Conservation (phyloP, 768 basidiomycete species). For the Trametes cubensis region DNA sequence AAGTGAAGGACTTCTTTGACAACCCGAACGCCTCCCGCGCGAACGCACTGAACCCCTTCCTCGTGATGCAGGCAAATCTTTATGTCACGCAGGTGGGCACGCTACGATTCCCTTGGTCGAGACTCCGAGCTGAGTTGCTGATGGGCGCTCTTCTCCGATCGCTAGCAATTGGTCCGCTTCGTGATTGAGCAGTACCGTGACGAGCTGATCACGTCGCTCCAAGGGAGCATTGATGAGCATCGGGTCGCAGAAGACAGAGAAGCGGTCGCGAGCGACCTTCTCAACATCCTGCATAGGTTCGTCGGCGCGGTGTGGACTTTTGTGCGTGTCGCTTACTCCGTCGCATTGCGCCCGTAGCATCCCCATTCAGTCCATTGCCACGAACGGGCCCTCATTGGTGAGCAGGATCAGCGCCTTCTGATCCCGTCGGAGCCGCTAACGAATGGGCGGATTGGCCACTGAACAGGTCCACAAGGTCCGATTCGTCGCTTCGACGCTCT, state of each 20-base stretch:
- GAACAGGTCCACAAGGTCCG: conserved; percentile 87
- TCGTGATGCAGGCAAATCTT: conserved; percentile 91
- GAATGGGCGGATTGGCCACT: conserved; percentile 20
- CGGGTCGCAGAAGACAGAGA: conserved; percentile 75
- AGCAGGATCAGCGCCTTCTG: conserved; percentile 25
- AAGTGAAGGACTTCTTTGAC: conserved; percentile 90
- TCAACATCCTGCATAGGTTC: conserved; percentile 83
- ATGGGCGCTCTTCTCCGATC: background rate
- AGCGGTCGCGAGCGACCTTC: conserved; percentile 82
- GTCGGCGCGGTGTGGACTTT: conserved; percentile 14
- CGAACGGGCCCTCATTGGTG: conserved; percentile 80
- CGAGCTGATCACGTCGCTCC: conserved; percentile 72
- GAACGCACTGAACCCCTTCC: conserved; percentile 85
- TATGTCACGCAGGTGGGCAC: conserved; percentile 85
- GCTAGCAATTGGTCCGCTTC: conserved; percentile 88
- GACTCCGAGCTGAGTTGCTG: conserved; percentile 13
- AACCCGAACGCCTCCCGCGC: conserved; percentile 86
- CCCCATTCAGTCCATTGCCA: conserved; percentile 91
- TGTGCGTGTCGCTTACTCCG: conserved; percentile 11
- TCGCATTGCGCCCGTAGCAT: conserved; percentile 52
- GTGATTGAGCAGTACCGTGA: conserved; percentile 92
- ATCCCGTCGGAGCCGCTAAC: conserved; percentile 8
- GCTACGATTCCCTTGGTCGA: background rate
- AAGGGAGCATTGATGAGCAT: conserved; percentile 63
- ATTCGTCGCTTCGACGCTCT: conserved; percentile 87